Base-by-base conservation (phyloP, 1,284 basidiomycete genomes). In the Heterobasidion parviporum region DNA sequence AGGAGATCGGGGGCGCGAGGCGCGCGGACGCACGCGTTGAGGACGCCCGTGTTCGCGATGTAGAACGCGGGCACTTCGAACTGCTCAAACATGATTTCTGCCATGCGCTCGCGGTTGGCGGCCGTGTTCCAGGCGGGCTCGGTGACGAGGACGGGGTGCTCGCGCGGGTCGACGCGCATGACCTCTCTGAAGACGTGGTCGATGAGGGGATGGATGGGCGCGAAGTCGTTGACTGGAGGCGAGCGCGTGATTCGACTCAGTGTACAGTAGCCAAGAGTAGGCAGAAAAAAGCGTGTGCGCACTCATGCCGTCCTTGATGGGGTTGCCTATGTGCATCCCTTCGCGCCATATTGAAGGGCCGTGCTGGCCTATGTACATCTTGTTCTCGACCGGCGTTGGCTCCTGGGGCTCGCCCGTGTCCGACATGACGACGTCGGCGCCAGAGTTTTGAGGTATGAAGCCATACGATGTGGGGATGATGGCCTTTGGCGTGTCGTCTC, bases 71-170 rank as follows among this genome's bases (percentile, higher is more conserved):
- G 97, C 8, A 89, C 90, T 53, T 92, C 77, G 64, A 98, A 94
- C 59, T 95, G 89, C 72, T 99, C 97, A 67, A 99, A 99, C 74
- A 96, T 93, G 56, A 99, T 87, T 72, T 99, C 93, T 12, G 93
- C 90, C 85, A 98, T 89, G 52, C 86, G 80, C 72, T 98, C 94
- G 51, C 96, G 78, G 65, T 95, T 93, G 18, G 86, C 85, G 34
- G 85, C 77, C 0, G 93, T 91, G 68, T 98, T 98, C 94, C 96
- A 99, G 5, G 95, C 87, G 1, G 95, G 90, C 70, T 99, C 97
- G 1, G 97, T 98, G 20, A 96, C 81, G 54, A 99, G 81, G 41
- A 98, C 72, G 1, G 97, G 97, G 65, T 98, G 95, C 64, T 98
- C 93, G 8, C 83, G 73, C 7, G 87, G 74, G 58, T 80, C 80